phyloP scores from a whole-genome alignment of 768 basidiomycete genomes.

The Porphyrellus cyaneotinctus region DNA sequence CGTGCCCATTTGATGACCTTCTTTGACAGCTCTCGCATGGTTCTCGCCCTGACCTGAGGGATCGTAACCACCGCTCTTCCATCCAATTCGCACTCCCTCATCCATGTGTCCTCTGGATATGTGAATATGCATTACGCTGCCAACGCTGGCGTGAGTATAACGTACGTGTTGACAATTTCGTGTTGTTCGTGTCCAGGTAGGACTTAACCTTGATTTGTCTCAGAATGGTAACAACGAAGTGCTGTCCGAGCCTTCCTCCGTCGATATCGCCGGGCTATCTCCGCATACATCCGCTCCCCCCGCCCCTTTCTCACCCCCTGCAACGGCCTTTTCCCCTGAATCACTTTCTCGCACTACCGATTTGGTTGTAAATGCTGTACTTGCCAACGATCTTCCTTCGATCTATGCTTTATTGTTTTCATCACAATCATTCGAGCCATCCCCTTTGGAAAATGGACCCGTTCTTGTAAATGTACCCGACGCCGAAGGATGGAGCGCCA shows the following conservation, averaged over 20 bases:
- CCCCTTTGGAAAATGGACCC: slow-evolving; percentile 35
- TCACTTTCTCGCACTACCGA: slow-evolving; percentile 43
- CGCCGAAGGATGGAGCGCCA: slow-evolving; percentile 63
- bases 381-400: slow-evolving; percentile 45
- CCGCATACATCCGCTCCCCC: slow-evolving; percentile 21
- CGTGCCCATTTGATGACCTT: slow-evolving; percentile 6
- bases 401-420: slow-evolving; percentile 56
- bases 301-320: slow-evolving; percentile 28
- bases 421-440: slow-evolving; percentile 41
- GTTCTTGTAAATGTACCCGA: slow-evolving; percentile 68
- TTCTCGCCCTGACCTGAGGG: slow-evolving; percentile 69
- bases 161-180: slow-evolving; percentile 39
- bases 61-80: slow-evolving; percentile 67
- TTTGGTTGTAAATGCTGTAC: slow-evolving; percentile 52
- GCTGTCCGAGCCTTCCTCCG: slow-evolving; percentile 22
- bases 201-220: slow-evolving; percentile 2
- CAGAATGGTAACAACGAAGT: slow-evolving; percentile 33
- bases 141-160: slow-evolving; percentile 57
- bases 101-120: slow-evolving; percentile 62
- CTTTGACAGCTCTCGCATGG: slow-evolving; percentile 50
- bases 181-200: not conserved
- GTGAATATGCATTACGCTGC: slow-evolving; percentile 60
- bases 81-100: slow-evolving; percentile 65
- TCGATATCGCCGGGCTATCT: slow-evolving; percentile 24
- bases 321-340: slow-evolving; percentile 36